phyloP scores from a whole-genome alignment of 257 asterid genomes.

The Fraxinus cuspidata region DNA sequence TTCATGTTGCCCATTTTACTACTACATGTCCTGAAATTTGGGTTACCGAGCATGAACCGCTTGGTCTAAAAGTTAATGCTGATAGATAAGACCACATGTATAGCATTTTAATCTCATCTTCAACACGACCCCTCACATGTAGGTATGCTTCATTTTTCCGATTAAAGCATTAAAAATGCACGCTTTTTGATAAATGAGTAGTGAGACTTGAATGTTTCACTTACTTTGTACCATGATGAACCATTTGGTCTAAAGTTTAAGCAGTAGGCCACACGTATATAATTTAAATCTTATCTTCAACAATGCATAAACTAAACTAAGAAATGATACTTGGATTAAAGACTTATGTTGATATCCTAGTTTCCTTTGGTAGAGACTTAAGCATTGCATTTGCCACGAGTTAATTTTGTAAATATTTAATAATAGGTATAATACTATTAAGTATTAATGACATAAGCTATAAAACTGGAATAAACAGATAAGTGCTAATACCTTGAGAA shows the following conservation, averaged over 20 bases:
- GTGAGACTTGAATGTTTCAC: background rate
- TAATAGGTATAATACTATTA: background rate
- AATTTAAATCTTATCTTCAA: background rate
- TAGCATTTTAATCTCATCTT: background rate
- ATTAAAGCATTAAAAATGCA: background rate
- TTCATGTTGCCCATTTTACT: too few relatives aligned
- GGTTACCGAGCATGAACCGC: background rate
- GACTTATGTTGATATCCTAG: background rate
- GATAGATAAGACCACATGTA: background rate
- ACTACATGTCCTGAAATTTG: background rate
- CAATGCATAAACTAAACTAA: background rate
- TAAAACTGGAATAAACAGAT: background rate
- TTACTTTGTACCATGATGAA: background rate
- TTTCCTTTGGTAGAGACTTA: background rate
- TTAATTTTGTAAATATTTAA: background rate
- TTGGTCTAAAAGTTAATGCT: background rate
- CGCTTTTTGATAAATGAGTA: too few relatives aligned
- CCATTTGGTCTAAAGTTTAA: background rate
- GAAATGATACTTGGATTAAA: background rate
- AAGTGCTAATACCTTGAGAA: background rate
- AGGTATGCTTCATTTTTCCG: background rate
- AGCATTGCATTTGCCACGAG: background rate
- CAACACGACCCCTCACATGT: background rate
- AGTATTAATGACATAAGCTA: background rate
- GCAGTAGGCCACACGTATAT: background rate